Base-by-base conservation (phyloP, 495 filamentous ascomycete species). In the Xylaria bambusicola region DNA sequence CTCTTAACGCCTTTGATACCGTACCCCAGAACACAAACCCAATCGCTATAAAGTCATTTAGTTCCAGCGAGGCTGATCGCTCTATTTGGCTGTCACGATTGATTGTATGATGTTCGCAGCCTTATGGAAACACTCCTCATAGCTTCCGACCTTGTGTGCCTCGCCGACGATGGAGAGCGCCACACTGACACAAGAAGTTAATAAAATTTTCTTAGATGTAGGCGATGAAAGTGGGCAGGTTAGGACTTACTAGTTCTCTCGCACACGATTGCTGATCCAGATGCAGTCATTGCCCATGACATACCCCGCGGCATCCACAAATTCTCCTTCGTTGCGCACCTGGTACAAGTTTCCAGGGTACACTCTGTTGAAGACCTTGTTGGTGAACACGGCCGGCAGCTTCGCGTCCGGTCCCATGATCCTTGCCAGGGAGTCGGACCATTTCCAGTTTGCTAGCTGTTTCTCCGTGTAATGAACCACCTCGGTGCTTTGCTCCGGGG, bases 101-200 rank as follows among this genome's bases (percentile, higher is more conserved):
- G 56, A 58, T 4, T 18, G 21, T 4, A 58, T 41, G 15, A 58
- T 58, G 5, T 21, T 41, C 6, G 21, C 56, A 23, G 56, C 56
- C 21, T 51, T 38, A 10, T 51, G 31, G 18, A 58, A 47, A 27
- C 45, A 50, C 41, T 23, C 20, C 6, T 40, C 35, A 20, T 47
- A 58, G 24, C 17, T 35, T 27, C 40, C 56, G 12, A 58, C 45
- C 9, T 47, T 58, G 27, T 31, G 18, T 5, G 56, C 45, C 4
- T 47, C 56, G 23, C 56, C 56, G 2, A 58, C 56, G 20, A 58
- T 50, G n/a, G 56, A 58, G 0, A 58, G 20, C 18, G 56, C 47
- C 7, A 58, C 44, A 58, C 56, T 58, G 42, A 17, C 15, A 31
- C n/a, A 18, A 31, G 24, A 33, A 49, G 26, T 50, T 26, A 49